These are phyloP conservation scores for Penicillium cataractarum DNA, from an alignment of 495 filamentous ascomycete species.

Conservation along the genomic window DNA sequence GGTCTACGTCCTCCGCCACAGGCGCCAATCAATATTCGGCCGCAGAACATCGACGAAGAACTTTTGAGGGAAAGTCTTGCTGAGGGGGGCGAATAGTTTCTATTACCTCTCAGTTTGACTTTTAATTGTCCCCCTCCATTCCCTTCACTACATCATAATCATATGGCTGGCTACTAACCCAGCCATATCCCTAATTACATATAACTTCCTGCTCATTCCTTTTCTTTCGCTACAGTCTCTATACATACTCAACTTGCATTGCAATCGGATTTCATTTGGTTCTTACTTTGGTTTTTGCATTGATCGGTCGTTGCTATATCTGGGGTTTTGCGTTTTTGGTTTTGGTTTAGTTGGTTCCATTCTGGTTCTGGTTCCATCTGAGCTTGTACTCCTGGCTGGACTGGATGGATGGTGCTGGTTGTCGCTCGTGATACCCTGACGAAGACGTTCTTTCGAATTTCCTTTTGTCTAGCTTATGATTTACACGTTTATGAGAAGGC, in stretches of 20 bases:
- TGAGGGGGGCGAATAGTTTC: conserved; percentile 26
- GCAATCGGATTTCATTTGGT: conserved; percentile 5
- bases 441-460: not conserved
- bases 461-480: not conserved
- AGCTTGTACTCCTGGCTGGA: not conserved
- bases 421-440: conserved; percentile 16
- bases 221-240: not conserved
- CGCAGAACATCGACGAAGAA: conserved; percentile 40
- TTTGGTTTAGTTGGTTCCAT: not conserved
- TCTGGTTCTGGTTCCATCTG: not conserved
- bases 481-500: not conserved
- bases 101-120: not conserved
- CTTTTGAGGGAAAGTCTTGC: conserved; percentile 47
- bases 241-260: not conserved
- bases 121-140: not conserved
- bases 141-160: too few species aligned
- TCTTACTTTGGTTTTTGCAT: conserved; percentile 1
- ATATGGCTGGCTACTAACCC: conserved; percentile 7
- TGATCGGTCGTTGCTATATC: not conserved
- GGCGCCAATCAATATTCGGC: conserved; percentile 38
- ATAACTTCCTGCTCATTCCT: not conserved
- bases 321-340: not conserved
- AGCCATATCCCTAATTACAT: not conserved
- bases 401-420: conserved; percentile 7
- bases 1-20: conserved; percentile 40